Evolutionary conservation across 2,329 filamentous ascomycete genomes (phyloP), one percentile per base, ranked within the genome.

Genomic region (Hirsutella minnesotensis): DNA sequence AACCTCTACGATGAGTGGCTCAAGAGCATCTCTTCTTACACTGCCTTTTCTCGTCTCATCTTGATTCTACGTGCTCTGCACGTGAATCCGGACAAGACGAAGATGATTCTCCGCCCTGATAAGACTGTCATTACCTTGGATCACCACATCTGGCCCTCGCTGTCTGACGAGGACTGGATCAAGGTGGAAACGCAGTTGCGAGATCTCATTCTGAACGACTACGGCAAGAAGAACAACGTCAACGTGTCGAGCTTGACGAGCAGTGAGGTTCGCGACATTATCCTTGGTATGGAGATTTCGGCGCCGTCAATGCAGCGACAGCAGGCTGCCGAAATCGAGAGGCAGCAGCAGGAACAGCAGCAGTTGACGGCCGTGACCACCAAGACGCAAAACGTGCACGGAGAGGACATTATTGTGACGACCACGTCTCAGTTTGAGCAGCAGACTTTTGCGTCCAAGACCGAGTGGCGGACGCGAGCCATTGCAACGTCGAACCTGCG

Each of bases 171-270:
- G 54, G 89, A 95, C 49, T 98, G 92, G 92, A 92, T 98, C 66
- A 95, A 95, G 77, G 87, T 98, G n/a, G 92, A 98, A 72, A 88
- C 88, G 38, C 86, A 94, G 59, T 71, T 98, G 35, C 83, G 92
- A 61, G 92, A 98, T 70, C 70, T 98, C 51, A 98, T 98, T 55
- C 61, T 98, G 52, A 95, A 96, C 53, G 92, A 98, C 60, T 98
- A 98, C 60, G 92, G 92, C 59, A 98, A 96, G 77, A 98, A 98
- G 77, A 98, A 98, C 72, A 98, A 96, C 54, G 92, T 98, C 69
- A 98, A 98, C 55, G 90, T 92, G 12, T 94, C 94, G 15, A 95
- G 88, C 61, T 73, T 98, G 65, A 98, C 92, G 1, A 95, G 81
- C 59, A 95, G 86, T 55, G 92, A 98, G 77, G 92, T 98, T 40